Base-by-base conservation (phyloP, 2,329 filamentous ascomycete genomes). In the Grosmannia clavigera region DNA sequence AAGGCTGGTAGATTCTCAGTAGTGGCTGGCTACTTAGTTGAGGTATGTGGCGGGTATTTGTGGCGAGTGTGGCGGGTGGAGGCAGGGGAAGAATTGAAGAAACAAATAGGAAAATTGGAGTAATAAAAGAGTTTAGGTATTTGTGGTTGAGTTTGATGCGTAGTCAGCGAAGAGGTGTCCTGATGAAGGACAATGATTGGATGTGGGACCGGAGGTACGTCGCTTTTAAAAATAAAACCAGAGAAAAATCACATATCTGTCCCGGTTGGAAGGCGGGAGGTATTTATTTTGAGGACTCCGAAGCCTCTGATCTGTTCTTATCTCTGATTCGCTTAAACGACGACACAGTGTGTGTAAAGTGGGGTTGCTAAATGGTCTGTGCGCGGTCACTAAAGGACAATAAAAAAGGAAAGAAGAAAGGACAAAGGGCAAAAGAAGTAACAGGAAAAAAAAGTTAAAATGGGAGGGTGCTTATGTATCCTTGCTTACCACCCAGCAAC, bases 201-300 rank as follows among this genome's bases (percentile, higher is more conserved):
- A 22, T 51, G 62, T 33, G 61, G 57, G 55, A 55, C 46, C 16
- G 46, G 43, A 50, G 62, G 35, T 60, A 62, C 62, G 65, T 66
- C 63, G 60, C 65, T 62, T 62, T 65, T 64, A 64, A 46, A 62
- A n/a, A 66, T 22, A 68, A 64, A 62, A 66, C 64, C 65, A 64
- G 64, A 67, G 65, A 60, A 63, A 68, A 67, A 69, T 68, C 67
- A 67, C 65, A 67, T 68, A 66, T 68, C 65, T 67, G 69, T 67
- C 66, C 64, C 68, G 66, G 67, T 68, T 67, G 69, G 69, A 64
- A 68, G 68, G 67, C 64, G 65, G 67, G 66, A 65, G 68, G 69
- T 72, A 72, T 72, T 72, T 72, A 72, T 71, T 67, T 69, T 66
- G 64, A 65, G 62, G 59, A 60, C 58, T 61, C 62, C 56, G 57